Base-by-base conservation (phyloP, 495 filamentous ascomycete genomes). In the Cercophora scortea region DNA sequence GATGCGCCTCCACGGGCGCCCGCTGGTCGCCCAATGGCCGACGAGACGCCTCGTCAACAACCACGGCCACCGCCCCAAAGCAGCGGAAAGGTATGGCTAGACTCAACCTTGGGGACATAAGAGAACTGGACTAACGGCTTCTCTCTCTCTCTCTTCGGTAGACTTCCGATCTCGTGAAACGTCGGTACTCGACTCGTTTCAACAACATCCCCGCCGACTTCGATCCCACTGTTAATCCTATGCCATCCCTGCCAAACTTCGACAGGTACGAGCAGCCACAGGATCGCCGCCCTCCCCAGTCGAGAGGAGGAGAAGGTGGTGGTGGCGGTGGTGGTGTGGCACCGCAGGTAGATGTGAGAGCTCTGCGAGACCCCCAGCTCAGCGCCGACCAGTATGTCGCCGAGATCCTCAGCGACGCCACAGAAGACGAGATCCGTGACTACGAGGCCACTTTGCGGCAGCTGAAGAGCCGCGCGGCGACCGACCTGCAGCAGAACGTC, bases 401-500 rank as follows among this genome's bases (percentile, higher is more conserved):
- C 47, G 76, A 76, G 42, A 73, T 95, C 13, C 81, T 99, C 15
- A 83, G 89, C 57, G 89, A 96, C 62, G 91, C 93, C 16, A 89
- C 89, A n/a, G 94, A 96, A 65, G 81, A 89, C 59, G 91, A 96
- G 55, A 95, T 99, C 48, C 82, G 82, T 39, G 83, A 90, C 39
- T 99, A 85, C 65, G 88, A 95, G 60, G 63, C 73, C 41, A 80
- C 79, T 10, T 73, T 99, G 35, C 79, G 82, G 55, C 89, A 89
- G 61, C 75, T 92, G 45, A 89, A 91, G 61, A 84, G 82, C 56
- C 81, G 88, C 36, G 91, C 90, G 1, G 90, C 90, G 3, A 83
- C 83, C 33, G 90, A 97, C 61, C 77, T 99, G 9, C 94, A 97
- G 61, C 87, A 94, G 60, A 99, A 90, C 73, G 89, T 99, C 34